Conservation (phyloP, 2,329 filamentous ascomycete species). For the Aspergillus alliaceus region DNA sequence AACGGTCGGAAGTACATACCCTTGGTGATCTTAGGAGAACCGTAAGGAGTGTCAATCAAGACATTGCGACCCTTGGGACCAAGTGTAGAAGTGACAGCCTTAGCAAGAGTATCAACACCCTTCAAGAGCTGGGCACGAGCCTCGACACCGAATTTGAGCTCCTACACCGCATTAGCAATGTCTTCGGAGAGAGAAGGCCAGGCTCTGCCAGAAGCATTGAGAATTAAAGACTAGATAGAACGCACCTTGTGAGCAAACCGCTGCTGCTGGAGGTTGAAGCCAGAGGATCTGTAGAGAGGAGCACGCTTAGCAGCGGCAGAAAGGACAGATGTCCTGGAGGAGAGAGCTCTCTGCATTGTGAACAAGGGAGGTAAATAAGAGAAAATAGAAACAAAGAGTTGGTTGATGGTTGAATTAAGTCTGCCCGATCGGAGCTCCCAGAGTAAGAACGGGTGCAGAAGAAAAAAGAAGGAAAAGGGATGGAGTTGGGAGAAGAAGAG, state of each 20-base stretch:
- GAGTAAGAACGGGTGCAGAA: conserved; percentile 32
- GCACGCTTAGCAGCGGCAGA: conserved; percentile 59
- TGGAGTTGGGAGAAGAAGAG: conserved; percentile 26
- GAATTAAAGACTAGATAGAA: conserved; percentile 5
- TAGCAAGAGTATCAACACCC: conserved; percentile 95
- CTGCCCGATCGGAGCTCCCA: conserved; percentile 36
- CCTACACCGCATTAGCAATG: conserved; percentile 53
- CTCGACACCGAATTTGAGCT: conserved; percentile 98
- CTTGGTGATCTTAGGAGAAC: conserved; percentile 99
- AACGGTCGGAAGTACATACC: conserved; percentile 59
- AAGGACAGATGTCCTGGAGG: conserved; percentile 79
- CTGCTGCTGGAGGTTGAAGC: conserved; percentile 78
- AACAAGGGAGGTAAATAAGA: conserved; percentile 24
- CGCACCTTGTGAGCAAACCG: conserved; percentile 96
- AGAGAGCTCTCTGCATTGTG: conserved; percentile 94
- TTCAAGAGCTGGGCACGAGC: conserved; percentile 82
- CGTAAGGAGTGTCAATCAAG: conserved; percentile 96
- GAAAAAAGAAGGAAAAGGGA: conserved; percentile 30
- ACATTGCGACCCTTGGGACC: conserved; percentile 99
- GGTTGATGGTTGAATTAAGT: conserved; percentile 22
- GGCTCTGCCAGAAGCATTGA: neutral
- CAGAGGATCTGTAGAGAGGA: conserved; percentile 61
- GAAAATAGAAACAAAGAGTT: conserved; percentile 22
- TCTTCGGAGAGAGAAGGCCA: conserved; percentile 15
- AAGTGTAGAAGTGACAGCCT: conserved; percentile 91